Evolutionary conservation across 495 filamentous ascomycete species (phyloP).

Genomic region (Oidiodendron maius): DNA sequence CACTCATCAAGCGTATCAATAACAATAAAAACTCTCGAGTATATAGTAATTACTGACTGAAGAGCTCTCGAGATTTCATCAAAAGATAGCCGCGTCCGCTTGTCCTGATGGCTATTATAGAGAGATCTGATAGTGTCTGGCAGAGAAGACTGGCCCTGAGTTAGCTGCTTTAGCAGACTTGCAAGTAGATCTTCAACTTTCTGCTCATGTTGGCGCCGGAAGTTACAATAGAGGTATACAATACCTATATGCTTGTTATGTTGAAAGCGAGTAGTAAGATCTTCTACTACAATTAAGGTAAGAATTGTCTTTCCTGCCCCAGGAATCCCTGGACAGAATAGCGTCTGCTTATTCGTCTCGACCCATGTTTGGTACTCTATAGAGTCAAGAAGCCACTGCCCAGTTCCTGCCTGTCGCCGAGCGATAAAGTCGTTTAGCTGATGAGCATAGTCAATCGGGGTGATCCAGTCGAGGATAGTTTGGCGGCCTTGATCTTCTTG

Average conservation of each 20-base stretch:
- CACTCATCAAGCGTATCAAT: too few species aligned
- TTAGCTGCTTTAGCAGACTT: too few species aligned
- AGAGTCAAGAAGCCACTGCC: constrained; percentile 33
- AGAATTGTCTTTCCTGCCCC: neutral
- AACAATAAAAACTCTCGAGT: too few species aligned
- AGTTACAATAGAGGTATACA: constrained; percentile 6
- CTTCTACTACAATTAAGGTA: neutral
- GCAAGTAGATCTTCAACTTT: too few species aligned
- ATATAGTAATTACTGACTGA: too few species aligned
- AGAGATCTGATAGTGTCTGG: too few species aligned
- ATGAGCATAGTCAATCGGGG: constrained; percentile 20
- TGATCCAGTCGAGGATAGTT: constrained; percentile 25
- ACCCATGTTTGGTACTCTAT: neutral
- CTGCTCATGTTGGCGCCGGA: constrained; percentile 1
- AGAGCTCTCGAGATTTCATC: too few species aligned
- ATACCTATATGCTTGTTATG: constrained; percentile 2
- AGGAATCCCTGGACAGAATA: too few species aligned
- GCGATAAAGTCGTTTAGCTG: constrained; percentile 29
- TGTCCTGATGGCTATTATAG: too few species aligned
- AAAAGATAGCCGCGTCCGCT: too few species aligned
- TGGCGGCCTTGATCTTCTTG: constrained; percentile 4
- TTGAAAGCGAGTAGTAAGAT: constrained; percentile 1
- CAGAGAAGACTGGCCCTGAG: too few species aligned
- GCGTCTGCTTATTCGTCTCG: neutral
- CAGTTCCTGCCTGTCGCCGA: constrained; percentile 25